phyloP scores from a whole-genome alignment of 768 basidiomycete species.

The Russula brevipes region DNA sequence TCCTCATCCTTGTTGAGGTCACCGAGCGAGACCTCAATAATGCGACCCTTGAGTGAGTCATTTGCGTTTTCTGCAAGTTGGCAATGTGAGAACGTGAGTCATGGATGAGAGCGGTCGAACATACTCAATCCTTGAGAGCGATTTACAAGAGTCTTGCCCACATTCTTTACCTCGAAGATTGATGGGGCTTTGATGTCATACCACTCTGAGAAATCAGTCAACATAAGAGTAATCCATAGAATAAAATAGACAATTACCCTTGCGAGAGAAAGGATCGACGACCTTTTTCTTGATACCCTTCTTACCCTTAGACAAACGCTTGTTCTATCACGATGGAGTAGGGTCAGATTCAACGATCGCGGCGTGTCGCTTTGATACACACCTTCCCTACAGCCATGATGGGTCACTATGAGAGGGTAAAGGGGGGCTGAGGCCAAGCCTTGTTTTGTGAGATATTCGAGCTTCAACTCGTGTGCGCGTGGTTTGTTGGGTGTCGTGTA shows the following conservation, averaged over 20 bases:
- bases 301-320: conserved; percentile 96
- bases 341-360: background rate
- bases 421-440: conserved; percentile 47
- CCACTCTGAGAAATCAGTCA: conserved; percentile 64
- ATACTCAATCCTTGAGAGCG: conserved; percentile 95
- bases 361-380: conserved; percentile 26
- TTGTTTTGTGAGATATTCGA: conserved; percentile 36
- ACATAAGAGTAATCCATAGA: background rate
- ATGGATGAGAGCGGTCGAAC: conserved; percentile 35
- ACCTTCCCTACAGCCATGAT: conserved; percentile 91
- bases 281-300: conserved; percentile 99
- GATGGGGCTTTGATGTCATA: conserved; percentile 99
- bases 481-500: conserved; percentile 17
- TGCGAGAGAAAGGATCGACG: conserved; percentile 99
- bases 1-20: conserved; percentile 99
- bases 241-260: conserved; percentile 54
- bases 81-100: conserved; percentile 20
- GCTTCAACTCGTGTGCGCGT: conserved; percentile 14
- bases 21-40: conserved; percentile 91
- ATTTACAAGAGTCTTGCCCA: conserved; percentile 98
- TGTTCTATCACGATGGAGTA: conserved; percentile 59
- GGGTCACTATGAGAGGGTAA: conserved; percentile 32
- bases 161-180: conserved; percentile 93
- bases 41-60: conserved; percentile 95
- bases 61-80: conserved; percentile 82